Evolutionary conservation across 164 flowering plant species (phyloP).

Genomic region (Litsea cubeba): DNA sequence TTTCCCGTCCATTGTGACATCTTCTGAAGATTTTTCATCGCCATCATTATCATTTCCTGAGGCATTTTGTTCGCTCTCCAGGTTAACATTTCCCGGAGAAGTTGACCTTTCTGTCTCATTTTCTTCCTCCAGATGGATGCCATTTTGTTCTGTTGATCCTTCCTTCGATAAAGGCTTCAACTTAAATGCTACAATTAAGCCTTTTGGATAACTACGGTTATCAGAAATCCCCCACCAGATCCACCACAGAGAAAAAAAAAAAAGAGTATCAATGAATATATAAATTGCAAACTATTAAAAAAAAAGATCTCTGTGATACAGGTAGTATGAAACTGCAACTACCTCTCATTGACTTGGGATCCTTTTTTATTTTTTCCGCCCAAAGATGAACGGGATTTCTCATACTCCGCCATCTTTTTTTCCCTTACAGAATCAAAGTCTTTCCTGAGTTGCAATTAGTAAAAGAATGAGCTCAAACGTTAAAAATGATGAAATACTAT

Average conservation of each 20-base stretch:
- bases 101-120: slow-evolving; percentile 18
- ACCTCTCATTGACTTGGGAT: slow-evolving; percentile 37
- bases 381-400: slow-evolving; percentile 25
- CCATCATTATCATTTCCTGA: slow-evolving; percentile 20
- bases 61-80: slow-evolving; percentile 17
- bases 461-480: background rate
- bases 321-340: background rate
- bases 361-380: slow-evolving; percentile 29
- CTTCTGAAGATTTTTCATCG: slow-evolving; percentile 21
- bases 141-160: slow-evolving; percentile 30
- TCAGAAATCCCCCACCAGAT: slow-evolving; percentile 2
- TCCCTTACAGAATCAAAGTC: slow-evolving; percentile 69
- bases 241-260: background rate
- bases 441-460: slow-evolving; percentile 42
- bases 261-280: background rate
- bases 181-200: slow-evolving; percentile 72
- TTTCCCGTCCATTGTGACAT: slow-evolving; percentile 20
- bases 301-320: background rate
- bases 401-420: slow-evolving; percentile 37
- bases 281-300: background rate
- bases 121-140: slow-evolving; percentile 20
- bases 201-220: slow-evolving; percentile 77
- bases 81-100: slow-evolving; percentile 20
- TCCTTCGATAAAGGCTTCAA: slow-evolving; percentile 40
- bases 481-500: too few species aligned